Percentiles rank a stretch among this genome's conserved stretches.
Conservation (phyloP, 2,329 filamentous ascomycete species). For the Triangularia setosa region DNA sequence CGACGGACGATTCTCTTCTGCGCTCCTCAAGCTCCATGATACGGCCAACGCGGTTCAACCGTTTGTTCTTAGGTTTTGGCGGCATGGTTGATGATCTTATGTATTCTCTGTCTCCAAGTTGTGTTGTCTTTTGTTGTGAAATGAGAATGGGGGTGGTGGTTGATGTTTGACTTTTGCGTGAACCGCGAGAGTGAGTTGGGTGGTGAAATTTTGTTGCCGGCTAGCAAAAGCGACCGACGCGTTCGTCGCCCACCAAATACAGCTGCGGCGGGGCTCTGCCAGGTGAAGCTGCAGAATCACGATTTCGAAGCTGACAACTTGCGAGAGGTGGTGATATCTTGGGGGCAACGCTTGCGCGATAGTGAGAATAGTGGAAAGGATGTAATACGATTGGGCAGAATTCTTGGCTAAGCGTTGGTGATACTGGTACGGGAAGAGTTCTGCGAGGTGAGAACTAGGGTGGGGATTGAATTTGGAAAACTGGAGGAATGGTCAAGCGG, state of each 20-base stretch:
- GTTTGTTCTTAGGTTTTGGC: constrained; percentile 22
- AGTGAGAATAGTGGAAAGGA: constrained; percentile 7
- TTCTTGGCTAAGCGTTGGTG: constrained; percentile 12
- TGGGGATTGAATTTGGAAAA: constrained; percentile 18
- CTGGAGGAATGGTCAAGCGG: constrained; percentile 23
- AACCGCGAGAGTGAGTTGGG: background rate
- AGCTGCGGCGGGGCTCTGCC: background rate
- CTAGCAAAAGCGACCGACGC: background rate
- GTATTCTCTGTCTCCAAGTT: background rate
- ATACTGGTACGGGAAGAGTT: constrained; percentile 24
- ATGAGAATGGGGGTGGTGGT: background rate
- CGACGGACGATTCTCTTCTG: constrained; percentile 21
- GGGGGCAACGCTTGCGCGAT: background rate
- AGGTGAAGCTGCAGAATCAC: background rate
- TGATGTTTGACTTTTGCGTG: background rate
- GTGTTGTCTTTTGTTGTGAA: background rate
- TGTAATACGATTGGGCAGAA: constrained; percentile 27
- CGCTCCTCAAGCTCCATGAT: constrained; percentile 28
- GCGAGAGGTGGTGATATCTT: background rate
- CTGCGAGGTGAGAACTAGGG: constrained; percentile 7
- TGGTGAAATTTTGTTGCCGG: background rate
- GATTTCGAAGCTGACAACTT: background rate
- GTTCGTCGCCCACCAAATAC: constrained; percentile 16
- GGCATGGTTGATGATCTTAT: constrained; percentile 10
- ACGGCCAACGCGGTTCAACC: constrained; percentile 25